A percentile compares a stretch with the other conserved stretches of the same genome.
Evolutionary conservation across 73 alveolate genomes (phyloP).

Genomic region (Tetrahymena malaccensis): DNA sequence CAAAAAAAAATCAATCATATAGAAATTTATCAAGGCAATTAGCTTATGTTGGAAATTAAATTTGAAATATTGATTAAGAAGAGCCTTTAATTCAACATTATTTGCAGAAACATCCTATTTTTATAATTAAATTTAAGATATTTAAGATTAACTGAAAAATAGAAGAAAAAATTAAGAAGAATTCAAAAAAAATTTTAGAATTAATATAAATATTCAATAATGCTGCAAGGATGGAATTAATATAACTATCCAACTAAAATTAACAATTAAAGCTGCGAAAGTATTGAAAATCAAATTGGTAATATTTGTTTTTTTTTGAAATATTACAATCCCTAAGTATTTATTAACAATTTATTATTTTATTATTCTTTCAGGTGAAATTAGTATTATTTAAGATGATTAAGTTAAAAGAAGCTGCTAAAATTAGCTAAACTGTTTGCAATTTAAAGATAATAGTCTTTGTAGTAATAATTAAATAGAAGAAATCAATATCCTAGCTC

Average conservation of each 20-base stretch:
- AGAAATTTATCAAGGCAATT: neutral
- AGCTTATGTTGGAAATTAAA: neutral
- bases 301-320: neutral
- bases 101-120: neutral
- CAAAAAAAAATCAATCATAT: neutral
- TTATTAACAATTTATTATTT: neutral
- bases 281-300: neutral
- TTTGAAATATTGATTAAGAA: neutral
- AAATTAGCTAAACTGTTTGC: neutral
- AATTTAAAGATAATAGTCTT: neutral
- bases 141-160: neutral
- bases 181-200: neutral
- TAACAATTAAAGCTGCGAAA: neutral
- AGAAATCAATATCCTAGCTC: neutral
- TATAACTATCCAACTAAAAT: neutral
- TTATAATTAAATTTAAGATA: too few species aligned
- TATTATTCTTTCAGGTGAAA: neutral
- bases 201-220: neutral
- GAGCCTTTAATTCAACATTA: neutral
- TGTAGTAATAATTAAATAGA: neutral
- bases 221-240: neutral
- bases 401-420: neutral
- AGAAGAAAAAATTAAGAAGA: neutral
- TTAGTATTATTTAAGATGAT: neutral
- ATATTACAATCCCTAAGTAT: too few species aligned